These are phyloP conservation scores for Termitomyces sp. DNA, from an alignment of 768 basidiomycete genomes.

Conservation along the genomic window DNA sequence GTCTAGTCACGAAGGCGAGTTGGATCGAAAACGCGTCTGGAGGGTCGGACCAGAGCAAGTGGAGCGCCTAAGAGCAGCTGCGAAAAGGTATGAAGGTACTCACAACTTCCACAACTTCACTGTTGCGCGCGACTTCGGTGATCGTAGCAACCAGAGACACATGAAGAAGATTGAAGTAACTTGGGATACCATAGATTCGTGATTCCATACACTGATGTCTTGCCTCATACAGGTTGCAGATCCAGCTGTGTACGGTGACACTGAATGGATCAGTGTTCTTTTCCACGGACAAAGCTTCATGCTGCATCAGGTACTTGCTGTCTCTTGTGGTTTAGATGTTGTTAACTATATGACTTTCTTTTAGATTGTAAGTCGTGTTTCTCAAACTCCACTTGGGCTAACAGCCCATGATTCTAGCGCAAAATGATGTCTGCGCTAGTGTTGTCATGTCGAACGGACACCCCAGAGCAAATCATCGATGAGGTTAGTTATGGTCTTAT, in stretches of 20 bases:
- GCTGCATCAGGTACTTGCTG: slow-evolving; percentile 85
- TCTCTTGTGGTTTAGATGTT: not conserved
- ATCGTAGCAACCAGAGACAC: slow-evolving; percentile 77
- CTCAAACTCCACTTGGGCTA: slow-evolving; percentile 13
- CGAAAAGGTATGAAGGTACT: slow-evolving; percentile 74
- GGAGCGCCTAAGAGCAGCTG: slow-evolving; percentile 49
- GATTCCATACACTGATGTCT: not conserved
- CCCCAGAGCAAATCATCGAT: slow-evolving; percentile 71
- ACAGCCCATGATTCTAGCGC: slow-evolving; percentile 51
- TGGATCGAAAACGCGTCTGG: slow-evolving; percentile 69
- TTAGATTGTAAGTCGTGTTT: slow-evolving; percentile 45
- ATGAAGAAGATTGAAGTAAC: slow-evolving; percentile 85
- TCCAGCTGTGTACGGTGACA: slow-evolving; percentile 85
- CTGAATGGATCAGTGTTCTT: slow-evolving; percentile 91
- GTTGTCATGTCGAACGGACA: slow-evolving; percentile 71
- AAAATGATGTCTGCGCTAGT: slow-evolving; percentile 94
- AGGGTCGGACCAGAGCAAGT: slow-evolving; percentile 54
- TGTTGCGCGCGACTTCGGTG: slow-evolving; percentile 78
- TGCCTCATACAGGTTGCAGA: slow-evolving; percentile 56
- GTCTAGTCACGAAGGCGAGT: slow-evolving; percentile 52
- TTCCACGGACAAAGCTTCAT: slow-evolving; percentile 99
- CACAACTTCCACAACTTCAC: slow-evolving; percentile 99
- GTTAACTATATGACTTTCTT: not conserved
- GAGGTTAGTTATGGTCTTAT: slow-evolving; percentile 42
- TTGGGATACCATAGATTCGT: not conserved